Evolutionary conservation across 2,329 filamentous ascomycete genomes (phyloP).

Genomic region (Diplodia corticola): DNA sequence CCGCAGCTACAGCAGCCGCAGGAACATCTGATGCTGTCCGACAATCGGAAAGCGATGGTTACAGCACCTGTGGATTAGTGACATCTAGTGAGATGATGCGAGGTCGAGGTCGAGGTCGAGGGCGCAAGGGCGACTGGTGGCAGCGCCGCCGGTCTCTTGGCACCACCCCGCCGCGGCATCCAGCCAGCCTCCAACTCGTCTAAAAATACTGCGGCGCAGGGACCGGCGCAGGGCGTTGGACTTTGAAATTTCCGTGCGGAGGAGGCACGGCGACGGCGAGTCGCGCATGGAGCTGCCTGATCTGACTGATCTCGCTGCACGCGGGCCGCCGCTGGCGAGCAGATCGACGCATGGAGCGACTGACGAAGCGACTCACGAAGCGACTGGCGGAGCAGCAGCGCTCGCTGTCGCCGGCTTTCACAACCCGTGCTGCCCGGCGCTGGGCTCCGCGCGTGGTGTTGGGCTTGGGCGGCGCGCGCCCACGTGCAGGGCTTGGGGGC

Average conservation of each 20-base stretch:
- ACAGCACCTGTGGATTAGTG: too few species aligned
- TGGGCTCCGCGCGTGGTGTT: too few species aligned
- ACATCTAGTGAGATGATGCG: too few species aligned
- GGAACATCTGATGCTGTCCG: neutral
- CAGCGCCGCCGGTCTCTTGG: neutral
- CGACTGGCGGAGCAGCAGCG: neutral
- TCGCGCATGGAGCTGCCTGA: neutral
- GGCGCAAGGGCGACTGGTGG: too few species aligned
- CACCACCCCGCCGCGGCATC: neutral
- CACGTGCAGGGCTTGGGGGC: neutral
- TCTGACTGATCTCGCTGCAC: neutral
- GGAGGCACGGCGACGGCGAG: neutral
- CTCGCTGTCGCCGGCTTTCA: too few species aligned
- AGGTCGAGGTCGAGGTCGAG: too few species aligned
- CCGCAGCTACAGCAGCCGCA: neutral
- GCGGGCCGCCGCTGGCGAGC: neutral
- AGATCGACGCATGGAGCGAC: neutral
- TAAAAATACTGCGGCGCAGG: conserved; percentile 6
- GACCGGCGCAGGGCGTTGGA: neutral
- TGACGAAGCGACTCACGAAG: neutral
- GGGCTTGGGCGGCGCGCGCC: neutral
- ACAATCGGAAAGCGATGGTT: neutral
- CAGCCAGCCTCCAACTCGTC: neutral
- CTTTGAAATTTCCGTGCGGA: neutral
- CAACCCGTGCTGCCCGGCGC: too few species aligned